phyloP scores from a whole-genome alignment of 805 yeast species.

The Ogataea ganodermae region DNA sequence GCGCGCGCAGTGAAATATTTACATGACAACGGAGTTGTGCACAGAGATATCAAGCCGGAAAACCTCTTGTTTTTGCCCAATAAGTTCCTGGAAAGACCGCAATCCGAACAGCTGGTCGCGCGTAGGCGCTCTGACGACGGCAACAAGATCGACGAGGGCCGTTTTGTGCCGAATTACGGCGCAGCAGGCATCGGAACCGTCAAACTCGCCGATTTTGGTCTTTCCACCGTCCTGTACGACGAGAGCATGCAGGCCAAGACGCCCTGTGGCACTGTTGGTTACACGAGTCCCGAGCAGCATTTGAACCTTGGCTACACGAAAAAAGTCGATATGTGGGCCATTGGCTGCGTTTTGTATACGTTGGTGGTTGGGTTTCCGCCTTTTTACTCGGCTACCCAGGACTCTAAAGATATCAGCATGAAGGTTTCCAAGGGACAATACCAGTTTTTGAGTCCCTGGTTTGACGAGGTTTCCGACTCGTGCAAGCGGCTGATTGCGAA shows the following conservation, averaged over 20 bases:
- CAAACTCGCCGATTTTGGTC: slow-evolving; percentile 70
- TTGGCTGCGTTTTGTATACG: slow-evolving; percentile 71
- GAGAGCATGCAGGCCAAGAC: slow-evolving; percentile 54
- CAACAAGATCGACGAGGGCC: slow-evolving; percentile 63
- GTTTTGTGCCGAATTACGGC: slow-evolving; percentile 52
- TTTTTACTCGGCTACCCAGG: slow-evolving; percentile 63
- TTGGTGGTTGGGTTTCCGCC: slow-evolving; percentile 75
- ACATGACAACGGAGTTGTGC: slow-evolving; percentile 74
- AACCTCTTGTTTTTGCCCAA: slow-evolving; percentile 66
- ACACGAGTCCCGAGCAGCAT: slow-evolving; percentile 74
- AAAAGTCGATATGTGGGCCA: slow-evolving; percentile 72
- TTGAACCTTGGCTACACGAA: slow-evolving; percentile 60
- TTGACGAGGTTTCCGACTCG: slow-evolving; percentile 76
- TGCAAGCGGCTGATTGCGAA: slow-evolving; percentile 70
- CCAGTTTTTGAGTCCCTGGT: slow-evolving; percentile 81
- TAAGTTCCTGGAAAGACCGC: slow-evolving; percentile 43
- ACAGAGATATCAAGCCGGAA: slow-evolving; percentile 83
- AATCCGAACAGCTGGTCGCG: slow-evolving; percentile 44
- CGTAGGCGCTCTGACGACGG: slow-evolving; percentile 58
- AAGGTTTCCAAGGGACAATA: slow-evolving; percentile 74
- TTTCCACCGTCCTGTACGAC: slow-evolving; percentile 56
- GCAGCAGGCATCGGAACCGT: slow-evolving; percentile 66
- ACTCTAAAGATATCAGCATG: slow-evolving; percentile 58
- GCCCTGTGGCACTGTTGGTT: slow-evolving; percentile 77
- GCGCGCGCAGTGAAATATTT: slow-evolving; percentile 69